Conservation (phyloP, 306 rosid species). For the Luffa acutangula region DNA sequence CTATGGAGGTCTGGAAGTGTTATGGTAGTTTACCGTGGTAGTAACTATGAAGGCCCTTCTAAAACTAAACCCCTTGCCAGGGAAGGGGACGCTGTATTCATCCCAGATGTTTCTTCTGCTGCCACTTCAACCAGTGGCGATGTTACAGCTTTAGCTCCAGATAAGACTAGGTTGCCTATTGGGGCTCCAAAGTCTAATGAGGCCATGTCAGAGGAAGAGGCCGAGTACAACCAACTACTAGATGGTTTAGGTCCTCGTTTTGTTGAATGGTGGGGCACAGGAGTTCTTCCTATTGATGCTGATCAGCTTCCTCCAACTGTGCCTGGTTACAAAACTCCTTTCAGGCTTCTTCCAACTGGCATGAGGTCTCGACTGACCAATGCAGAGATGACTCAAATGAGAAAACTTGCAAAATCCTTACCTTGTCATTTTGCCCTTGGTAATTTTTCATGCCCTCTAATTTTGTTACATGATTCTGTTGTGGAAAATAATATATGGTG, state of each 20-base stretch:
- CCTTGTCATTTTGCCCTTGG: conserved; percentile 98
- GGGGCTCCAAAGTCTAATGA: conserved; percentile 15
- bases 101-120: conserved; percentile 58
- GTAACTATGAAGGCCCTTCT: conserved; percentile 53
- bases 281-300: conserved; percentile 91
- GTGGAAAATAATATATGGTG: neutral
- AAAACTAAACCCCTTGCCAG: conserved; percentile 25
- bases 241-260: conserved; percentile 89
- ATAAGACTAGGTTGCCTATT: conserved; percentile 21
- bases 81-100: conserved; percentile 41
- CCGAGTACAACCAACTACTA: conserved; percentile 54
- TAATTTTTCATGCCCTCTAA: conserved; percentile 18
- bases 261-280: conserved; percentile 94
- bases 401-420: conserved; percentile 70
- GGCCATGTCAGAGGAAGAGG: conserved; percentile 62
- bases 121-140: conserved; percentile 21
- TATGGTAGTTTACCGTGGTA: conserved; percentile 87
- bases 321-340: conserved; percentile 79
- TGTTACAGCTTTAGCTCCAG: conserved; percentile 24
- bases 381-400: conserved; percentile 64
- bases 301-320: conserved; percentile 71
- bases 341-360: conserved; percentile 83
- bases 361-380: conserved; percentile 66
- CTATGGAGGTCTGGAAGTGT: conserved; percentile 85
- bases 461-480: neutral